Conservation (phyloP, 176 grass and related monocot species). For the Triticum turgidum region DNA sequence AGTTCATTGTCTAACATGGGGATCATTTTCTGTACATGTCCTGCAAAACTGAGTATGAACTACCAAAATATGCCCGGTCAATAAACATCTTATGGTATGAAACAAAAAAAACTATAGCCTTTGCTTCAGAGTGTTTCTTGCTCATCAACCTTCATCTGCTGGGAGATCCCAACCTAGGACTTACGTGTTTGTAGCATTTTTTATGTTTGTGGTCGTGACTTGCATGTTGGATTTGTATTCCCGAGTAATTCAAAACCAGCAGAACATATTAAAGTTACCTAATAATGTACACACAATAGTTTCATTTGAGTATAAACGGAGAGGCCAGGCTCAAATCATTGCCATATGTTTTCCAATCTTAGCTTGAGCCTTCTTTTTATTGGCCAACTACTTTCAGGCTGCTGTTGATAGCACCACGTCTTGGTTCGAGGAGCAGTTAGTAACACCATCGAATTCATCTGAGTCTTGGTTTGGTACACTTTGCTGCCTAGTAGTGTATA, state of each 20-base stretch:
- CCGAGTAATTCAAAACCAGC: conserved; percentile 44
- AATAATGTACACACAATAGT: conserved; percentile 19
- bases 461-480: conserved; percentile 43
- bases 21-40: no score
- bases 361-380: conserved; percentile 55
- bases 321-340: neutral
- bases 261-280: conserved; percentile 14
- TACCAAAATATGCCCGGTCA: no score
- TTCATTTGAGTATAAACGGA: neutral
- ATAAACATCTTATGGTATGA: no score
- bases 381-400: conserved; percentile 43
- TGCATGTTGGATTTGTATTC: conserved; percentile 39
- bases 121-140: no score
- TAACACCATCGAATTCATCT: conserved; percentile 43
- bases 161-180: no score
- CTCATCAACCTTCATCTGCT: no score
- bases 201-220: conserved; percentile 40
- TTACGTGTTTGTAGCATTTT: conserved; percentile 46
- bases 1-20: no score
- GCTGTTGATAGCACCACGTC: conserved; percentile 38
- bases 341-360: conserved; percentile 39
- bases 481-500: conserved; percentile 41
- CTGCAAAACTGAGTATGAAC: no score
- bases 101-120: no score
- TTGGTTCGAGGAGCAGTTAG: conserved; percentile 65